Evolutionary conservation across 208 protist genomes (phyloP).

Genomic region (Trypanosoma melophagium): DNA sequence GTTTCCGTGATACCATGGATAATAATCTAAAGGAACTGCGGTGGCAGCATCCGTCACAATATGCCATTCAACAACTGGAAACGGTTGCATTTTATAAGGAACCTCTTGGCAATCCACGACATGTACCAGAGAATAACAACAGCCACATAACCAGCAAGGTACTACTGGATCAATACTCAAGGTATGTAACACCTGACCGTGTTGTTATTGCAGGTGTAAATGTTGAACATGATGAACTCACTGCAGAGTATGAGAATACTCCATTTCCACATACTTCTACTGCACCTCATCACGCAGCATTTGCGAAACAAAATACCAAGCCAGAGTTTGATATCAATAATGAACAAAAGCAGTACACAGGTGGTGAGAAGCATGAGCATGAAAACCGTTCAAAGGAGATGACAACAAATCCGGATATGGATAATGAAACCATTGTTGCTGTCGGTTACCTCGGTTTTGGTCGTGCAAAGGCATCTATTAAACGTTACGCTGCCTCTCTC

Average conservation of each 20-base stretch:
- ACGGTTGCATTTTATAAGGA: constrained; percentile 87
- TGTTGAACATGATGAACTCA: constrained; percentile 79
- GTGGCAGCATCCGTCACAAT: constrained; percentile 77
- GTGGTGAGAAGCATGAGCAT: constrained; percentile 80
- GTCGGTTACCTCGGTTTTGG: constrained; percentile 82
- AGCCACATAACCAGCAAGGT: constrained; percentile 56
- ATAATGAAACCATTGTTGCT: constrained; percentile 79
- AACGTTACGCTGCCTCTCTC: constrained; percentile 71
- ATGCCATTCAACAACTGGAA: constrained; percentile 79
- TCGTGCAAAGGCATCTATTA: constrained; percentile 43
- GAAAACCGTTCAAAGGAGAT: constrained; percentile 85
- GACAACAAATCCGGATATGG: constrained; percentile 85
- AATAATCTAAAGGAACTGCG: constrained; percentile 82
- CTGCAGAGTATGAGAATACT: constrained; percentile 87
- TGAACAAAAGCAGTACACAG: constrained; percentile 73
- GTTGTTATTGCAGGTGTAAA: constrained; percentile 89
- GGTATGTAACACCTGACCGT: constrained; percentile 68
- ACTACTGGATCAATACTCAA: constrained; percentile 78
- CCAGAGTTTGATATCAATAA: constrained; percentile 31
- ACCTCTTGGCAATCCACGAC: constrained; percentile 84
- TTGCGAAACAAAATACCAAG: constrained; percentile 23
- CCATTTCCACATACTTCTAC: constrained; percentile 65
- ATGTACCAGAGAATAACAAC: constrained; percentile 76
- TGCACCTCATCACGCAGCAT: constrained; percentile 65
- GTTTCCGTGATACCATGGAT: constrained; percentile 84